Evolutionary conservation across 768 basidiomycete species (phyloP).

Genomic region (Russula ochroleuca): DNA sequence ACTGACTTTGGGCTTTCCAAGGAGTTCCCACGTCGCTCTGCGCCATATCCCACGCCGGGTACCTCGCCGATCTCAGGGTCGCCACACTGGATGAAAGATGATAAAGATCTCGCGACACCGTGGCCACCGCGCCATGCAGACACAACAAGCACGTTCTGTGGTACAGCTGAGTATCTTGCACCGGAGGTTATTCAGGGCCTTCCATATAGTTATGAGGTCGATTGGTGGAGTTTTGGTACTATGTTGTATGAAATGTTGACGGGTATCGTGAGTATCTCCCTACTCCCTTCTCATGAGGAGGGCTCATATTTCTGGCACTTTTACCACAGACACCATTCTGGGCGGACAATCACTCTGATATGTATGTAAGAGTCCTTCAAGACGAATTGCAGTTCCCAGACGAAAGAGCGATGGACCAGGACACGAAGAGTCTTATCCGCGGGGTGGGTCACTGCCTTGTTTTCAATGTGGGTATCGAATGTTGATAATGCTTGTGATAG

Average conservation of each 20-base stretch:
- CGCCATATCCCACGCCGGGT: conserved; percentile 38
- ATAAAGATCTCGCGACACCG: conserved; percentile 49
- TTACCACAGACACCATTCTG: conserved; percentile 76
- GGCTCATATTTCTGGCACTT: conserved; percentile 22
- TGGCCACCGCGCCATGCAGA: conserved; percentile 59
- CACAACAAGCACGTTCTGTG: conserved; percentile 84
- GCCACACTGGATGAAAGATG: conserved; percentile 78
- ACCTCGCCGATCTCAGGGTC: conserved; percentile 48
- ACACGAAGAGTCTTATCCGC: conserved; percentile 92
- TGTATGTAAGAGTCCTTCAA: conserved; percentile 90
- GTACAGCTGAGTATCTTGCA: conserved; percentile 94
- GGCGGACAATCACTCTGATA: conserved; percentile 89
- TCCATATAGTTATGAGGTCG: conserved; percentile 89
- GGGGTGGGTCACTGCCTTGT: conserved; percentile 54
- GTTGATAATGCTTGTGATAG: conserved; percentile 33
- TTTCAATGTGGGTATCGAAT: background rate
- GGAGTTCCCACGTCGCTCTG: conserved; percentile 65
- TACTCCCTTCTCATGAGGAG: background rate
- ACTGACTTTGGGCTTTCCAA: conserved; percentile 97
- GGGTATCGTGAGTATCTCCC: conserved; percentile 70
- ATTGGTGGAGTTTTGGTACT: conserved; percentile 98
- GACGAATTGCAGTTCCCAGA: conserved; percentile 88
- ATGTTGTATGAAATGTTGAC: conserved; percentile 98
- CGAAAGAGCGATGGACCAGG: conserved; percentile 87
- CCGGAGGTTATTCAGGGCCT: conserved; percentile 94